Conservation (phyloP, 2,329 filamentous ascomycete genomes). For the Alternaria viburni region DNA sequence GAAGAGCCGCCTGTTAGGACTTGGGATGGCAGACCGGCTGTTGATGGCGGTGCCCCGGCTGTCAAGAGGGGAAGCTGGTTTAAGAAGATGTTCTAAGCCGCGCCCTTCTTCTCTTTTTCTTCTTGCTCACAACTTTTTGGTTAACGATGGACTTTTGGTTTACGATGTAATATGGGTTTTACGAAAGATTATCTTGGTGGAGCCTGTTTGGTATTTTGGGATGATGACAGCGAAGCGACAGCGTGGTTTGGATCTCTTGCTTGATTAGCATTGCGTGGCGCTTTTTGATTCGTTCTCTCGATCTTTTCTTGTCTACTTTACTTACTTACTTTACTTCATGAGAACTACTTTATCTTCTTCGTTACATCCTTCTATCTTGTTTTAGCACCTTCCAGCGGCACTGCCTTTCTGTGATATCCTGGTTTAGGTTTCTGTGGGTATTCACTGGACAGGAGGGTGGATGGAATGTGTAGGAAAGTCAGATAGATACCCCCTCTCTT, state of each 20-base stretch:
- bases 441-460: neutral
- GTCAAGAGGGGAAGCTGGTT: conserved; percentile 55
- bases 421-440: neutral
- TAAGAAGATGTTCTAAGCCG: conserved; percentile 52
- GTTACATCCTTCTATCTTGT: neutral
- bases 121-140: neutral
- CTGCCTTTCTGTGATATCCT: conserved; percentile 6
- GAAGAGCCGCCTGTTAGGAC: conserved; percentile 43
- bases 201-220: no score
- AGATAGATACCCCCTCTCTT: conserved; percentile 21
- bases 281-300: neutral
- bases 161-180: neutral
- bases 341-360: neutral
- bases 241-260: neutral
- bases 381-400: neutral
- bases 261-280: conserved; percentile 1
- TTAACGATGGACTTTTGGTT: neutral
- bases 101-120: neutral
- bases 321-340: neutral
- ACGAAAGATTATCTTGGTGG: neutral
- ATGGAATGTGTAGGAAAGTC: neutral
- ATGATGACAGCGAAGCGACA: neutral
- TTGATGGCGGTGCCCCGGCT: conserved; percentile 27
- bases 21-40: conserved; percentile 51
- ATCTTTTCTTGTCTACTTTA: neutral